phyloP scores from a whole-genome alignment of 2,329 filamentous ascomycete species.

The Venturia aucupariae region DNA sequence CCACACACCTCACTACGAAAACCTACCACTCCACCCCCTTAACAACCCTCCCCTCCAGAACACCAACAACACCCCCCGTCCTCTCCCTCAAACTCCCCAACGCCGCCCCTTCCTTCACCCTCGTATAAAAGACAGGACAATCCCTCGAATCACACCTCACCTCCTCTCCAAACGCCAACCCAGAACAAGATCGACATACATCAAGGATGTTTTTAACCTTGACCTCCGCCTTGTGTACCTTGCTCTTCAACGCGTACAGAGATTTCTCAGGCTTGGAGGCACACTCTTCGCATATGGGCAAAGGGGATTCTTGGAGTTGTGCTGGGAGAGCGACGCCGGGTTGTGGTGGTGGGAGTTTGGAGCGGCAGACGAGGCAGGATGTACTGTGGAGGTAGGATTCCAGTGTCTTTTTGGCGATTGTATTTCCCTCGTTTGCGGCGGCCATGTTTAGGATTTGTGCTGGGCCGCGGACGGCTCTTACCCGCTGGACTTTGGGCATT shows the following conservation, averaged over 20 bases:
- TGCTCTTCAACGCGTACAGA: slow-evolving; percentile 53
- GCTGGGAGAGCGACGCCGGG: slow-evolving; percentile 14
- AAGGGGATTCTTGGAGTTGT: slow-evolving; percentile 17
- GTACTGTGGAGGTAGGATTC: slow-evolving; percentile 85
- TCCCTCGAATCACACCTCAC: slow-evolving; percentile 85
- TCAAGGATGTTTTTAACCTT: slow-evolving; percentile 54
- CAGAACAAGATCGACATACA: slow-evolving; percentile 74
- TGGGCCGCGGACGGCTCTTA: slow-evolving; percentile 50
- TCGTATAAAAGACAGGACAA: slow-evolving; percentile 83
- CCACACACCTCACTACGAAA: neutral
- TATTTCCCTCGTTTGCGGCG: slow-evolving; percentile 19
- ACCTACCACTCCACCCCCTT: slow-evolving; percentile 21
- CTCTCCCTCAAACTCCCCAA: slow-evolving; percentile 30
- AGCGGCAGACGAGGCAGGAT: slow-evolving; percentile 67
- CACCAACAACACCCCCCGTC: slow-evolving; percentile 33
- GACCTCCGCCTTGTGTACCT: slow-evolving; percentile 54
- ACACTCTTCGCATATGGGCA: slow-evolving; percentile 53
- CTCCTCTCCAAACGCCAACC: slow-evolving; percentile 61
- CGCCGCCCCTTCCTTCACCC: slow-evolving; percentile 52
- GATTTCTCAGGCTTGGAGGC: slow-evolving; percentile 46
- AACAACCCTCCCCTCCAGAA: slow-evolving; percentile 26
- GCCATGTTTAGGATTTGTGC: slow-evolving; percentile 18
- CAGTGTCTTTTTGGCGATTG: slow-evolving; percentile 58
- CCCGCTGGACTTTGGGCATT: slow-evolving; percentile 82
- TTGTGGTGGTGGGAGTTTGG: slow-evolving; percentile 42